Evolutionary conservation across 257 asterid species (phyloP), one percentile per base, ranked within the genome.

Genomic region (Handroanthus guayacan): DNA sequence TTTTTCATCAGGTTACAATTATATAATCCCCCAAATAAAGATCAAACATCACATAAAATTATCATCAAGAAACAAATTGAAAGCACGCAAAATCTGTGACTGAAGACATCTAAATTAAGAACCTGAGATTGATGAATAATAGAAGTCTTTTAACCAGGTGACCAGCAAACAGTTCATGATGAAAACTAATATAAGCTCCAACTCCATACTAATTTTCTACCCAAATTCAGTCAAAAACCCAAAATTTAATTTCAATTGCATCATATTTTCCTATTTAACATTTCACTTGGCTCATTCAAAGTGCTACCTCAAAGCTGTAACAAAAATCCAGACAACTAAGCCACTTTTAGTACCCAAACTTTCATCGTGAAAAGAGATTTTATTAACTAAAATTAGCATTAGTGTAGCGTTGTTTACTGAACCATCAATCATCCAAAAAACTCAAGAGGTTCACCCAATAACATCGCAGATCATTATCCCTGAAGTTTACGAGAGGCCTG

Each of bases 401-500:
- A 39, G 48, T 86, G 76, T 85, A 12, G 58, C 86, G 80, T 81
- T 66, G 75, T 87, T 87, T 84, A 82, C 83, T 76, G 90, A 88
- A 88, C 91, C 88, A 80, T 81, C 83, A 62, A 80, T 72, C 82
- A 74, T 47, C 0, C 18, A 0, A 66, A 78, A 5, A 73, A 36
- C 43, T 86, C 91, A 62, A 66, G 83, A 77, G 85, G 88, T 85
- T 90, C 91, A 88, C 92, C 89, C 89, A 88, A 90, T 74, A 87
- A 87, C 89, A 79, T 79, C 77, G 87, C 75, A 57, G 62, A 5
- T 36, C 77, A 12, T 51, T 90, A 74, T 84, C 82, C 91, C 94
- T 85, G 89, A 85, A 45, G 81, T 82, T 69, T 86, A 87, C 89
- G 82, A 86, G 86, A 90, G 86, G 80, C 62, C 82, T 11, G 75